Base-by-base conservation (phyloP, 83 land plant species). In the Larix sibirica region DNA sequence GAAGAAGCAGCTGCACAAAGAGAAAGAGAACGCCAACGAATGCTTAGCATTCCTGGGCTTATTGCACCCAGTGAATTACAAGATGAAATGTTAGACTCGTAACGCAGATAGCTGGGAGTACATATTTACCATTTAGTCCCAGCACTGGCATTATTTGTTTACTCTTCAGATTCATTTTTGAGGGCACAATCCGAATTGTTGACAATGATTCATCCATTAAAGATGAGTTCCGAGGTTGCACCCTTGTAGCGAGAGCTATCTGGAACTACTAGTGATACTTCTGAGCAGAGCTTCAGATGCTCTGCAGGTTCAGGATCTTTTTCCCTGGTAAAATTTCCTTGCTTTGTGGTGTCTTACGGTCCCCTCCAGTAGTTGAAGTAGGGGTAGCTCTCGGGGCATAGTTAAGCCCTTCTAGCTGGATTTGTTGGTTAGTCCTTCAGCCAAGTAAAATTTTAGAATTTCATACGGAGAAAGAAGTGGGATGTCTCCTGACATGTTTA, bases 1-100 rank as follows among this genome's bases (percentile, higher is more conserved):
- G 99, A 98, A 76, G 99, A 98, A 83, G 99, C 96, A 70, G 99
- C 99, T 77, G 97, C 90, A 33, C 95, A 93, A 82, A 86, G 95
- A 86, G 99, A 96, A 83, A 88, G 90, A 81, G 99, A 98, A 65
- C 89, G 99, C 62, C 97, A 96, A 70, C 85, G 95, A n/a, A 94
- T 94, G 98, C 90, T 96, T 20, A 83, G 89, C 28, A 93, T 98
- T 73, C 99, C 99, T 28, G 99, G 99, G n/a, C 92, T 98, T 23
- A 92, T 98, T 85, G 98, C 99, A 13, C 99, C 99, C 5, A 92
- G 81, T 80, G 99, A 98, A 86, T 84, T 96, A 24, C 99, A 96
- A 69, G 99, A 98, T 82, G 99, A 98, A 80, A 96, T 98, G 99
- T 83, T 90, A 76, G 99, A 98, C 71, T 88, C 96, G 60, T 98